Evolutionary conservation across 2,329 filamentous ascomycete species (phyloP).

Genomic region (Teratosphaeria zuluensis): DNA sequence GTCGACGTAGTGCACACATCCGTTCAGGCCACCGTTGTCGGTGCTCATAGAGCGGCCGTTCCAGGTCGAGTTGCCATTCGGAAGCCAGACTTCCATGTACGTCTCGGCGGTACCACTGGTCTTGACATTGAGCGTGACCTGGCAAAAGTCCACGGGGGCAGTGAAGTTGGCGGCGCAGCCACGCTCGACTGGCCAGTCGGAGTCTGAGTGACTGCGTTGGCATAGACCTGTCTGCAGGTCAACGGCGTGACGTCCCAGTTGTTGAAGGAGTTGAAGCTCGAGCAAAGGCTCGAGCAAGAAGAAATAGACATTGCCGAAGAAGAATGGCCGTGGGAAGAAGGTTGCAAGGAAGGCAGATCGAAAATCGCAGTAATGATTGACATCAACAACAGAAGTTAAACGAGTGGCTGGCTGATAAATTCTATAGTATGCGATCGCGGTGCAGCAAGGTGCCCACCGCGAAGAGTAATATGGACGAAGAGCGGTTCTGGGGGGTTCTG

Average conservation of each 20-base stretch:
- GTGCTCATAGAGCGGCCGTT: slow-evolving; percentile 27
- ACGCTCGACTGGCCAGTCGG: slow-evolving; percentile 14
- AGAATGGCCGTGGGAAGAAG: neutral
- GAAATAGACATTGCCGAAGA: neutral
- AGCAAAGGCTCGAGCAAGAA: slow-evolving; percentile 1
- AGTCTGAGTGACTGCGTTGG: neutral
- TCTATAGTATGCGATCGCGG: neutral
- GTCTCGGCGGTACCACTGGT: slow-evolving; percentile 32
- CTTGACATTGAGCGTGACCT: slow-evolving; percentile 31
- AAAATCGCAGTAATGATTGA: neutral
- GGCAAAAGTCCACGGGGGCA: slow-evolving; percentile 29
- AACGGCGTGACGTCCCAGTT: slow-evolving; percentile 1
- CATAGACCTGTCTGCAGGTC: neutral
- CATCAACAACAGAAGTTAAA: neutral
- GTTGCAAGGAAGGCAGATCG: neutral
- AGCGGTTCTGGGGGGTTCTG: neutral
- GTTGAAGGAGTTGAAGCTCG: neutral
- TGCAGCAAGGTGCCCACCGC: neutral
- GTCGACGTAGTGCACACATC: slow-evolving; percentile 24
- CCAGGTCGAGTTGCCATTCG: slow-evolving; percentile 19
- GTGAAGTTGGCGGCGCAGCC: slow-evolving; percentile 16
- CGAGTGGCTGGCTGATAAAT: neutral
- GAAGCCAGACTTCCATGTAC: slow-evolving; percentile 38
- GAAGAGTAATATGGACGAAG: neutral
- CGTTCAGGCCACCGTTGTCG: slow-evolving; percentile 26